phyloP scores from a whole-genome alignment of 805 yeast species.

The Myxozyma monticola region DNA sequence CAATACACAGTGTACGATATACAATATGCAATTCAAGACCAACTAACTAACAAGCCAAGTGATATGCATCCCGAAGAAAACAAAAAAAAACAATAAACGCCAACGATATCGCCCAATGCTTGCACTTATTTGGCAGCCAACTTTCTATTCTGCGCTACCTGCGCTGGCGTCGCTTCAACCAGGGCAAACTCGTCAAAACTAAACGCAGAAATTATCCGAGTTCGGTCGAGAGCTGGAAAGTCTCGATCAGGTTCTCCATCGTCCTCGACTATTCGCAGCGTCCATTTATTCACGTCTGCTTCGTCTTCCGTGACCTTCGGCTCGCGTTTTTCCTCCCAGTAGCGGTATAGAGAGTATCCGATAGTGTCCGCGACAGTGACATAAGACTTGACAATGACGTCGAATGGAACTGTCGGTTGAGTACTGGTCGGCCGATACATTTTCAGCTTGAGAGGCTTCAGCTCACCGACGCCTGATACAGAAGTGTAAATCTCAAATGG shows the following conservation, averaged over 20 bases:
- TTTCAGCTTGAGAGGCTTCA: constrained; percentile 36
- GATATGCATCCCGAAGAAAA: neutral
- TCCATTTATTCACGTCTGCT: constrained; percentile 68
- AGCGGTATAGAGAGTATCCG: constrained; percentile 51
- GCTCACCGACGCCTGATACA: constrained; percentile 41
- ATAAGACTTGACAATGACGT: constrained; percentile 40
- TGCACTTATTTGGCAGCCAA: neutral
- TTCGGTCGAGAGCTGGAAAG: constrained; percentile 81
- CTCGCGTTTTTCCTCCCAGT: constrained; percentile 33
- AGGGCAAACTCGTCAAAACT: constrained; percentile 82
- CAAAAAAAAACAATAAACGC: neutral
- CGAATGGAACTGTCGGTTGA: constrained; percentile 38
- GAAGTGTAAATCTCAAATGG: constrained; percentile 41
- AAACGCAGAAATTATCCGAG: constrained; percentile 63
- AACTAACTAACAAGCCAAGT: too few species aligned
- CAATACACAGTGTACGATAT: too few species aligned
- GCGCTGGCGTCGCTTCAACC: constrained; percentile 48
- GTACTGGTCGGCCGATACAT: constrained; percentile 40
- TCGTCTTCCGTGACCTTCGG: constrained; percentile 36
- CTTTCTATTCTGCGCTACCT: constrained; percentile 49
- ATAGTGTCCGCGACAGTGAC: constrained; percentile 55
- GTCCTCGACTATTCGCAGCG: constrained; percentile 81
- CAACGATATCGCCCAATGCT: neutral
- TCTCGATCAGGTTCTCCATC: constrained; percentile 89
- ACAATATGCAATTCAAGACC: too few species aligned